These are phyloP conservation scores for Coemansia sp. DNA, from an alignment of 192 early-diverging fungal species.

Conservation along the genomic window DNA sequence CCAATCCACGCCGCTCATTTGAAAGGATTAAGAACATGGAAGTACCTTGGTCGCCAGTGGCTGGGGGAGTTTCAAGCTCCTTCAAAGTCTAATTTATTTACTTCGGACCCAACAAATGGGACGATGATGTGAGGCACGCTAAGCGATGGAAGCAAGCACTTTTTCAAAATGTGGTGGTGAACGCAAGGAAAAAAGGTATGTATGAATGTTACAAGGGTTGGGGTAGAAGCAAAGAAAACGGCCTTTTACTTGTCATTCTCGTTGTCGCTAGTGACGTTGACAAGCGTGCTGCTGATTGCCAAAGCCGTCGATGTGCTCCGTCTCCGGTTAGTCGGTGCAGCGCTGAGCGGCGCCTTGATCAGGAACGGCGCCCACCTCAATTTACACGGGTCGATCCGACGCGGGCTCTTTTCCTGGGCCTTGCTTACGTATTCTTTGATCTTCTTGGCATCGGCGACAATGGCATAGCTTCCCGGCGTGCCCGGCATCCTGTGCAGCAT, in stretches of 20 bases:
- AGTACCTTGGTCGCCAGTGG: no score
- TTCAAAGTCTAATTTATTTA: no score
- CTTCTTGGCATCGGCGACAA: slow-evolving; percentile 52
- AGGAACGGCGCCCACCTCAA: slow-evolving; percentile 72
- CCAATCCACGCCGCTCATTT: slow-evolving; percentile 32
- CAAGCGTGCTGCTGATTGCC: neutral
- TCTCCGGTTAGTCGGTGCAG: neutral
- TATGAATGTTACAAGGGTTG: neutral
- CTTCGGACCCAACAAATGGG: no score
- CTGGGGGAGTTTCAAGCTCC: no score
- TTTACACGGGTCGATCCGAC: slow-evolving; percentile 57
- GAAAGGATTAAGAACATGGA: neutral
- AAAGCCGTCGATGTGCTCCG: neutral
- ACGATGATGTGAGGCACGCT: no score
- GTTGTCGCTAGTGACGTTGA: slow-evolving; percentile 2
- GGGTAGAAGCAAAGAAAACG: neutral
- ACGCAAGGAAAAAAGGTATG: neutral
- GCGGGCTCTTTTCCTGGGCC: slow-evolving; percentile 55
- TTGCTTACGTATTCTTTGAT: slow-evolving; percentile 50
- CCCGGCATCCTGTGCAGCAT: slow-evolving; percentile 34
- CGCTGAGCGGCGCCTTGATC: slow-evolving; percentile 30
- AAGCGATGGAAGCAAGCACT: no score
- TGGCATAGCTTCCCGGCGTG: slow-evolving; percentile 35
- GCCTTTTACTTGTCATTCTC: slow-evolving; percentile 4
- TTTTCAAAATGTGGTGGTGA: neutral